Conservation (phyloP, 345 rosid species). For the Populus ilicifolia region DNA sequence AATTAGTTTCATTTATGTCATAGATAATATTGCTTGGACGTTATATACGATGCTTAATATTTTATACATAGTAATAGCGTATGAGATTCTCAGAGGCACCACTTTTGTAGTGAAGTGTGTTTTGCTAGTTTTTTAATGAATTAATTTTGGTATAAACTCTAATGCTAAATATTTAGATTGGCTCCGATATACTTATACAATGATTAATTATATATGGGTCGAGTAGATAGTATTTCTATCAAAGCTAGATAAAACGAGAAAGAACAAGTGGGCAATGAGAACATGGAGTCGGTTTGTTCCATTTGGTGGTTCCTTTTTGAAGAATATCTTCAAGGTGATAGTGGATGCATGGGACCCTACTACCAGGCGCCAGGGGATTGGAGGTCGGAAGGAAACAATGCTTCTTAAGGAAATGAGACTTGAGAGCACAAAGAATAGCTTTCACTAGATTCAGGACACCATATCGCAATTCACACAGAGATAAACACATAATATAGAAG, state of each 20-base stretch:
- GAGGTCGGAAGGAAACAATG: slow-evolving; percentile 25
- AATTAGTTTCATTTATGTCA: neutral
- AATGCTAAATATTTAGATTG: neutral
- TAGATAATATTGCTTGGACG: neutral
- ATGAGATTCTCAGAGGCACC: neutral
- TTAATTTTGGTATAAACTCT: neutral
- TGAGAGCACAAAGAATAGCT: neutral
- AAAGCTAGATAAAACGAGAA: neutral
- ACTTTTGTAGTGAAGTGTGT: neutral
- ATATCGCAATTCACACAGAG: too few species aligned
- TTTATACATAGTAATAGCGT: neutral
- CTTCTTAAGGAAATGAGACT: slow-evolving; percentile 21
- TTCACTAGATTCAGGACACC: too few species aligned
- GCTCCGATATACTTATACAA: slow-evolving; percentile 22
- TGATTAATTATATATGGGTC: slow-evolving; percentile 16
- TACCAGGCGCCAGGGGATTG: slow-evolving; percentile 30
- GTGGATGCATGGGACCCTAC: slow-evolving; percentile 24
- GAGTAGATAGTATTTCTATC: neutral
- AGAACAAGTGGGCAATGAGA: slow-evolving; percentile 5
- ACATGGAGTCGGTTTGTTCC: slow-evolving; percentile 36
- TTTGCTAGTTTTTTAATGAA: neutral
- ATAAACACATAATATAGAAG: too few species aligned
- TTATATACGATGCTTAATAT: neutral
- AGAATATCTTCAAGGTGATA: slow-evolving; percentile 38
- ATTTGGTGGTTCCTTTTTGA: slow-evolving; percentile 48